These are phyloP conservation scores for Kalmanozyma brasiliensis DNA, from an alignment of 1,284 basidiomycete species.

Conservation along the genomic window DNA sequence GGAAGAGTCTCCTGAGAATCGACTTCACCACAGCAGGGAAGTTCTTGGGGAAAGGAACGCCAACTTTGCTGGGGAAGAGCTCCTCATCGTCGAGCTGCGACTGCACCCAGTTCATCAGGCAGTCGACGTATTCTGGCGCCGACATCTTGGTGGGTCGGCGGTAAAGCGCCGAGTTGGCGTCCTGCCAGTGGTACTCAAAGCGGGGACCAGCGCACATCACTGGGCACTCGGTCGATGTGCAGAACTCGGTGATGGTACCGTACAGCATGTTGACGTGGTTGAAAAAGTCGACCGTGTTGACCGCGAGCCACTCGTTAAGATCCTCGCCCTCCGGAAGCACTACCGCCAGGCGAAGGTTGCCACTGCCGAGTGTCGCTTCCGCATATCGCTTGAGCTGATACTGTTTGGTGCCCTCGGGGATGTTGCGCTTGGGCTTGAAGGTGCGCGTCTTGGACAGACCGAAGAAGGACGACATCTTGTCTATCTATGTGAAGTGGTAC, in stretches of 20 bases:
- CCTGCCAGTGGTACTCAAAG: conserved; percentile 99
- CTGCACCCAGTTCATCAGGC: conserved; percentile 99
- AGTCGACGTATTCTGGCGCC: conserved; percentile 87
- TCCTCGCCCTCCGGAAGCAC: conserved; percentile 66
- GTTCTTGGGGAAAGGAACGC: conserved; percentile 89
- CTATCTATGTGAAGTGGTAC: conserved; percentile 45
- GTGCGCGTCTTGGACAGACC: conserved; percentile 78
- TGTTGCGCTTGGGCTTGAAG: conserved; percentile 96
- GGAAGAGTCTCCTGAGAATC: conserved; percentile 90
- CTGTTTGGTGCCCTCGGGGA: conserved; percentile 94
- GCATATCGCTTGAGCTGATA: conserved; percentile 97
- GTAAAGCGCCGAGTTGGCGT: conserved; percentile 69
- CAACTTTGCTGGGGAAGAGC: conserved; percentile 94
- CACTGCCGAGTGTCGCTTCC: conserved; percentile 85
- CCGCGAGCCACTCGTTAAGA: conserved; percentile 66
- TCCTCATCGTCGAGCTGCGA: conserved; percentile 89
- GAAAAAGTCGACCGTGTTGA: conserved; percentile 68
- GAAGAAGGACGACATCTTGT: conserved; percentile 61
- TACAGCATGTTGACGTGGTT: conserved; percentile 68
- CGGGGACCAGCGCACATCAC: conserved; percentile 98
- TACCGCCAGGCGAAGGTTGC: conserved; percentile 65
- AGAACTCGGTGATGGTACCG: conserved; percentile 67
- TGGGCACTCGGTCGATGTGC: conserved; percentile 75
- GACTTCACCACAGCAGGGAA: conserved; percentile 92
- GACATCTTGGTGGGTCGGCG: conserved; percentile 65